Evolutionary conservation across 495 filamentous ascomycete genomes (phyloP).

Genomic region (Penicillium coffeae): DNA sequence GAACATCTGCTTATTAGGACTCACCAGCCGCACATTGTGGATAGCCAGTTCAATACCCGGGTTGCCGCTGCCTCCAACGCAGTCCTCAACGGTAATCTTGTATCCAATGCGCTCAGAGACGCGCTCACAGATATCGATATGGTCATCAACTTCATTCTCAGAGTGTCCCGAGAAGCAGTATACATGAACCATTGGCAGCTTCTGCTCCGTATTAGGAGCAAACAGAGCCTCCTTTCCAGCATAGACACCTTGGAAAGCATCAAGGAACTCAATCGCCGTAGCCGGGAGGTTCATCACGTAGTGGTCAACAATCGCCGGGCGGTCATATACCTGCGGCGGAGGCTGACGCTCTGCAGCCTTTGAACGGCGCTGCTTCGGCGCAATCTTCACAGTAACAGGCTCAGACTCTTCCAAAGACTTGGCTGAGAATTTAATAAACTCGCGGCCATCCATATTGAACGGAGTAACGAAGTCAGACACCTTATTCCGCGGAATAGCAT

Average conservation of each 20-base stretch:
- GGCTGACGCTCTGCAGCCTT: constrained; percentile 19
- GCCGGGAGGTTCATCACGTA: constrained; percentile 98
- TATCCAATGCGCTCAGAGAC: constrained; percentile 60
- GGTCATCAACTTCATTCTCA: constrained; percentile 59
- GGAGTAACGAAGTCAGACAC: constrained; percentile 70
- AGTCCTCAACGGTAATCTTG: constrained; percentile 55
- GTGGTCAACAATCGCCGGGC: constrained; percentile 69
- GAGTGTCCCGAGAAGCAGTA: constrained; percentile 83
- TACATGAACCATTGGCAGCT: constrained; percentile 81
- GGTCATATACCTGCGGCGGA: constrained; percentile 48
- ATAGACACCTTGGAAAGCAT: constrained; percentile 82
- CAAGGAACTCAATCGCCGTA: constrained; percentile 77
- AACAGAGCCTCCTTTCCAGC: constrained; percentile 62
- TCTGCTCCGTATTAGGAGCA: constrained; percentile 49
- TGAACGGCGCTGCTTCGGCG: constrained; percentile 19
- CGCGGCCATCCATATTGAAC: constrained; percentile 74
- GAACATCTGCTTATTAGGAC: constrained; percentile 93
- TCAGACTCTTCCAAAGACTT: constrained; percentile 52
- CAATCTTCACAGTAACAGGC: constrained; percentile 44
- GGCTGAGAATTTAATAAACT: constrained; percentile 71
- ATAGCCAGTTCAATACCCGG: constrained; percentile 57
- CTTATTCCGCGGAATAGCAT: constrained; percentile 74
- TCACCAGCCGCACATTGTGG: constrained; percentile 79
- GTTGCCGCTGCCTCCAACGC: constrained; percentile 39
- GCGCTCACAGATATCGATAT: constrained; percentile 63